Conservation (phyloP, 2,329 filamentous ascomycete genomes). For the Paecilomyces sp. region DNA sequence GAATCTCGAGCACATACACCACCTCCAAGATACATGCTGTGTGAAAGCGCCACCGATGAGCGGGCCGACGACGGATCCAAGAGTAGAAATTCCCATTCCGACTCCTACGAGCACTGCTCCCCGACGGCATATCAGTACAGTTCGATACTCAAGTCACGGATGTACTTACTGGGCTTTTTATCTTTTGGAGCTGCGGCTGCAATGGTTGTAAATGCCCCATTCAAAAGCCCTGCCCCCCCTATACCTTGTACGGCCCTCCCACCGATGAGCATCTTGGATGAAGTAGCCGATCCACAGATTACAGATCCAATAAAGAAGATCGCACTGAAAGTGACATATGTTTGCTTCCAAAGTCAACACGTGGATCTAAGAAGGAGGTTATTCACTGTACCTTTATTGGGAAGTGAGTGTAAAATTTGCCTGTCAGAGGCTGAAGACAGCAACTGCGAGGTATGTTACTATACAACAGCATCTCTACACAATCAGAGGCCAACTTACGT, state of each 20-base stretch:
- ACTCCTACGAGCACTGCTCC: conserved; percentile 6
- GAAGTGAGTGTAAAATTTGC: conserved; percentile 44
- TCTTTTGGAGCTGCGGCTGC: conserved; percentile 6
- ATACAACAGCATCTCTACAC: not conserved
- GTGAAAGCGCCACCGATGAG: conserved; percentile 38
- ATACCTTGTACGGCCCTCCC: conserved; percentile 15
- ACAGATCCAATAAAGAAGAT: conserved; percentile 18
- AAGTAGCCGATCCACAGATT: conserved; percentile 15
- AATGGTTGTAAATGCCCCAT: conserved; percentile 14
- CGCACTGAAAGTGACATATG: conserved; percentile 13
- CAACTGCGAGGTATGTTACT: conserved; percentile 26
- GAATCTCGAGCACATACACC: conserved; percentile 9
- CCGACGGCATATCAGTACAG: not conserved
- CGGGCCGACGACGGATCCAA: conserved; percentile 23
- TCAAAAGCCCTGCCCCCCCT: conserved; percentile 11
- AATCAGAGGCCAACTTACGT: not conserved
- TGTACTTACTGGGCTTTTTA: conserved; percentile 8
- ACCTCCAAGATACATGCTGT: conserved; percentile 31
- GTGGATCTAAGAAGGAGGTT: not conserved
- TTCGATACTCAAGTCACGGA: not conserved
- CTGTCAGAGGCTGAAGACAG: conserved; percentile 45
- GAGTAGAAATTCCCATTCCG: conserved; percentile 6
- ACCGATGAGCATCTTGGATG: conserved; percentile 14
- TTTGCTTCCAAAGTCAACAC: conserved; percentile 16
- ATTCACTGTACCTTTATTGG: conserved; percentile 4